A percentile compares a stretch with the other conserved stretches of the same genome.
Conservation (phyloP, 2,329 filamentous ascomycete species). For the Hymenoscyphus fructigenus region DNA sequence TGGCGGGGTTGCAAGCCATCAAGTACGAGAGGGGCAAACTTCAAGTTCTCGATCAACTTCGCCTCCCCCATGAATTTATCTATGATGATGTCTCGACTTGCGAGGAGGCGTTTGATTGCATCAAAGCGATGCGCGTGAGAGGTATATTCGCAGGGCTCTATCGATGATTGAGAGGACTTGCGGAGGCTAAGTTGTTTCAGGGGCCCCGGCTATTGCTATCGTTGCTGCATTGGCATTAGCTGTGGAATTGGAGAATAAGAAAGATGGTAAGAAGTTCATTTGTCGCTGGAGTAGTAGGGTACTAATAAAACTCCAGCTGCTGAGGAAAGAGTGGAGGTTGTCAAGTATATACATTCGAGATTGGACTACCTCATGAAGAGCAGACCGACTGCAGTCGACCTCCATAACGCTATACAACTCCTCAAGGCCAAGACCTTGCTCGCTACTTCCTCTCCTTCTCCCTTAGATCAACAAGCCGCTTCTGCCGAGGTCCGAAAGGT, state of each 20-base stretch:
- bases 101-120: constrained; percentile 78
- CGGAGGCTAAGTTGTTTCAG: constrained; percentile 39
- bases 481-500: constrained; percentile 58
- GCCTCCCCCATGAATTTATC: constrained; percentile 74
- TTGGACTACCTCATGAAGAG: constrained; percentile 86
- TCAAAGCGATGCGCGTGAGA: constrained; percentile 75
- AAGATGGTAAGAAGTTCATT: constrained; percentile 40
- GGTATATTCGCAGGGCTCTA: constrained; percentile 39
- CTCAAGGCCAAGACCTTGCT: constrained; percentile 64
- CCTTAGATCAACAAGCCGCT: constrained; percentile 18
- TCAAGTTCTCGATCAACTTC: constrained; percentile 80
- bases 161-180: constrained; percentile 1
- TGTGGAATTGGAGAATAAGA: constrained; percentile 70
- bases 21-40: constrained; percentile 71
- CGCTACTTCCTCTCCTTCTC: constrained; percentile 40
- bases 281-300: background rate
- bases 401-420: constrained; percentile 83
- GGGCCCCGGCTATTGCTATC: constrained; percentile 94
- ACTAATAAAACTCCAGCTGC: constrained; percentile 20
- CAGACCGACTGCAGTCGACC: constrained; percentile 90
- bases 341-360: constrained; percentile 71
- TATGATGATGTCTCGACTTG: constrained; percentile 71
- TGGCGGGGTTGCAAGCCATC: constrained; percentile 67
- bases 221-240: constrained; percentile 89
- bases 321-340: constrained; percentile 50